Evolutionary conservation across 148 eudicot genomes (phyloP).

Genomic region (Dianthus caryophyllus): DNA sequence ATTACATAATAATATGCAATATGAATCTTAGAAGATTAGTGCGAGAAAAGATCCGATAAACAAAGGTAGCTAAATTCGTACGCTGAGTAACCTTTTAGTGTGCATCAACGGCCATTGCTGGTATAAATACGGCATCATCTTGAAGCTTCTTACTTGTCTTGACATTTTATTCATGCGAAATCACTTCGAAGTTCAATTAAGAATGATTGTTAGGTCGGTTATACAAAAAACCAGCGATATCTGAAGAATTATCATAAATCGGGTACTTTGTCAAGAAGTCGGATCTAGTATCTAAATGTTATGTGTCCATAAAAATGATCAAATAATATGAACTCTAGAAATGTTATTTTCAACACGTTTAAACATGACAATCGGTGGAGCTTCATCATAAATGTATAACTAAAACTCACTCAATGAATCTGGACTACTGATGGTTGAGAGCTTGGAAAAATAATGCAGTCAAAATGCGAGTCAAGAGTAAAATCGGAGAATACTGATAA

Average conservation of each 20-base stretch:
- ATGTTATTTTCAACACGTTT: not conserved
- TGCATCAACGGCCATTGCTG: slow-evolving; percentile 98
- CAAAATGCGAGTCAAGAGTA: too few relatives aligned
- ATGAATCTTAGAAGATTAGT: not conserved
- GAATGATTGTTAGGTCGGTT: not conserved
- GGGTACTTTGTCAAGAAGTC: too few relatives aligned
- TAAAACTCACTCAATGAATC: too few relatives aligned
- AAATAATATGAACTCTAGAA: not conserved
- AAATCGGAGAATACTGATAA: too few relatives aligned
- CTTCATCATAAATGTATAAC: not conserved
- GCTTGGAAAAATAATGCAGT: too few relatives aligned
- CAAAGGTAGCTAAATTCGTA: not conserved
- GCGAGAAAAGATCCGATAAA: not conserved
- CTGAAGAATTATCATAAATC: not conserved
- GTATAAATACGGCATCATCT: slow-evolving; percentile 93
- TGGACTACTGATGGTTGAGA: too few relatives aligned
- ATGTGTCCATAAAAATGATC: not conserved
- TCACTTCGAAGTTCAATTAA: slow-evolving; percentile 36
- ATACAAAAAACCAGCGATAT: not conserved
- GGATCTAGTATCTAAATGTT: not conserved
- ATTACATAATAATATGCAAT: not conserved
- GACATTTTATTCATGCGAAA: slow-evolving; percentile 83
- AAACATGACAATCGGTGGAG: not conserved
- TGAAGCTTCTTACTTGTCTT: slow-evolving; percentile 92
- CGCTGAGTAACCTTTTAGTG: slow-evolving; percentile 69